Evolutionary conservation across 2,329 filamentous ascomycete genomes (phyloP), one percentile per base, ranked within the genome.

Genomic region (Aspergillus sp.): DNA sequence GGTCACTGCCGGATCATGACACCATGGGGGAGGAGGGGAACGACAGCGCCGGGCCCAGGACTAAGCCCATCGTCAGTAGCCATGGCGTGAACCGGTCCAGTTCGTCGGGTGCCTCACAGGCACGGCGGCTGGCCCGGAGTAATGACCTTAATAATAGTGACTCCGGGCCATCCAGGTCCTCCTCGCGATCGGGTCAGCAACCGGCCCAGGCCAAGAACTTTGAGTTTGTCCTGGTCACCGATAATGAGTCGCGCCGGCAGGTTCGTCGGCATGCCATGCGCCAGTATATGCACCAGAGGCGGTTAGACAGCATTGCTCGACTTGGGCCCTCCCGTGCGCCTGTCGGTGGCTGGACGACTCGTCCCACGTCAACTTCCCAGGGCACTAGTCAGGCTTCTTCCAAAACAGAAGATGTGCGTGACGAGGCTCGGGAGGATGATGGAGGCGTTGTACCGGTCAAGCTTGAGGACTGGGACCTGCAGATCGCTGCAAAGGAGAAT

Each of bases 221-320:
- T 51, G 66, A 68, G 47, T 67, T 68, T 53, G 66, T 68, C 22
- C 55, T 68, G 45, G 66, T 68, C 26, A 68, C 65, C 19, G 65
- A 68, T 55, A 58, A 60, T 16, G 65, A 63, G 52, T 68, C 66
- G 20, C 59, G 65, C 36, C 65, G 61, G 16, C 66, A 68, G 54
- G 66, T 68, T 35, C 66, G 66, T 19, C 66, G 66, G 26, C 65
- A 68, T 68, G 66, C 65, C n/a, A 68, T 68, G 66, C 65, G 65
- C 38, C 65, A 67, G 53, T 67, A 68, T 53, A 66, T 68, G 60
- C 65, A 65, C 42, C 61, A 67, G 52, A 61, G 66, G 30, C 66
- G 66, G 19, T 56, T 66, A 38, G 65, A 68, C 47, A 63, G 66
- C 45, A 68, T 68, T 49, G 64, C 65, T 47, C 61, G 66, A 19